Conservation (phyloP, 2,329 filamentous ascomycete species). For the Fusarium beomiforme region DNA sequence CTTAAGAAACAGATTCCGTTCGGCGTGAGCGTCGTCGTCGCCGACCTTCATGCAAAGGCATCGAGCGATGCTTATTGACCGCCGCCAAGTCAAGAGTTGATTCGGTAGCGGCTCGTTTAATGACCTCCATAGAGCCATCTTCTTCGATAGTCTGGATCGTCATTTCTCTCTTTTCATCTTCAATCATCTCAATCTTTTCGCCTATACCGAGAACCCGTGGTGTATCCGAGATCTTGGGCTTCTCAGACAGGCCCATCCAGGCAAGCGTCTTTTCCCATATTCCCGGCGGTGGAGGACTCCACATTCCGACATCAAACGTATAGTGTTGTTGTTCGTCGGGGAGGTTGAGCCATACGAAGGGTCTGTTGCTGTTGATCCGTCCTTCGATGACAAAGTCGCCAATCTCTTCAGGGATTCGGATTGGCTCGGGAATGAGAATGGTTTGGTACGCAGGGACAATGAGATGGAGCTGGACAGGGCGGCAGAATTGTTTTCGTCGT, state of each 20-base stretch:
- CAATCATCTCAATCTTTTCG: constrained; percentile 17
- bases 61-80: constrained; percentile 21
- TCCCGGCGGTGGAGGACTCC: constrained; percentile 42
- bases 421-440: constrained; percentile 49
- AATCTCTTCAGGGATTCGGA: constrained; percentile 50
- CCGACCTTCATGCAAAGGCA: constrained; percentile 16
- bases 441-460: constrained; percentile 53
- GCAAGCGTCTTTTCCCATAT: constrained; percentile 43
- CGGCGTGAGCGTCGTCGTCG: constrained; percentile 8
- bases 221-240: constrained; percentile 26
- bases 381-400: constrained; percentile 52
- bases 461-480: constrained; percentile 48
- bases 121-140: constrained; percentile 1
- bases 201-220: constrained; percentile 42
- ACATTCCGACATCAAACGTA: constrained; percentile 47
- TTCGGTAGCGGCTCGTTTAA: constrained; percentile 8
- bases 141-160: constrained; percentile 1
- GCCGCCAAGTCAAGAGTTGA: constrained; percentile 6
- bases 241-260: constrained; percentile 42
- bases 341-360: constrained; percentile 52
- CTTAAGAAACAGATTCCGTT: not conserved
- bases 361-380: constrained; percentile 51
- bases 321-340: constrained; percentile 48
- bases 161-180: constrained; percentile 8
- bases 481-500: constrained; percentile 30